Percentiles rank a stretch among this genome's conserved stretches.
phyloP scores from a whole-genome alignment of 495 filamentous ascomycete species.

The Hyaloscypha finlandica region DNA sequence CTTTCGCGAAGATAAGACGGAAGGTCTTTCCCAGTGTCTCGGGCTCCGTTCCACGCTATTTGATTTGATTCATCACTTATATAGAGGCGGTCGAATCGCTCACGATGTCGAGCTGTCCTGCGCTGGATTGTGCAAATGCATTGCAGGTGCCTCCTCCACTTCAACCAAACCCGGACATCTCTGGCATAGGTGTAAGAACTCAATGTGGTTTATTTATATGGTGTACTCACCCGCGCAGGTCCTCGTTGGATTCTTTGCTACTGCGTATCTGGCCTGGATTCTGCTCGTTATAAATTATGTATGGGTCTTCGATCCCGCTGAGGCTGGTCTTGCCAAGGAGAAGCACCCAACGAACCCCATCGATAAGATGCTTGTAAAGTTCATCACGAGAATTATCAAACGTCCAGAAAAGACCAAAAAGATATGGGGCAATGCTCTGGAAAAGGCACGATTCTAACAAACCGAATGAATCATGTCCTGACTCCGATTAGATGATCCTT shows the following conservation, averaged over 20 bases:
- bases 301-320: background rate
- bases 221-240: background rate
- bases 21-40: background rate
- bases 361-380: background rate
- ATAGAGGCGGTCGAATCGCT: background rate
- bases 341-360: background rate
- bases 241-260: background rate
- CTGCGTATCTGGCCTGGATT: background rate
- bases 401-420: background rate
- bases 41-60: background rate
- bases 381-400: background rate
- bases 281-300: background rate
- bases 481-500: background rate
- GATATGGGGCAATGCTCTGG: background rate
- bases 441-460: background rate
- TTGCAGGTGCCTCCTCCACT: background rate
- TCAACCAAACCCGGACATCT: slow-evolving; percentile 10
- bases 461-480: background rate
- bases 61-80: background rate
- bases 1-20: background rate
- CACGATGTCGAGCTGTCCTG: background rate
- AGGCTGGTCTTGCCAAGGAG: background rate
- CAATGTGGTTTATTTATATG: background rate
- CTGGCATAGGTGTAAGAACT: slow-evolving; percentile 5
- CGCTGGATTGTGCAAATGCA: background rate